A percentile compares a stretch with the other conserved stretches of the same genome.
Conservation (phyloP, 2,329 filamentous ascomycete genomes). For the Paraphoma sp. region DNA sequence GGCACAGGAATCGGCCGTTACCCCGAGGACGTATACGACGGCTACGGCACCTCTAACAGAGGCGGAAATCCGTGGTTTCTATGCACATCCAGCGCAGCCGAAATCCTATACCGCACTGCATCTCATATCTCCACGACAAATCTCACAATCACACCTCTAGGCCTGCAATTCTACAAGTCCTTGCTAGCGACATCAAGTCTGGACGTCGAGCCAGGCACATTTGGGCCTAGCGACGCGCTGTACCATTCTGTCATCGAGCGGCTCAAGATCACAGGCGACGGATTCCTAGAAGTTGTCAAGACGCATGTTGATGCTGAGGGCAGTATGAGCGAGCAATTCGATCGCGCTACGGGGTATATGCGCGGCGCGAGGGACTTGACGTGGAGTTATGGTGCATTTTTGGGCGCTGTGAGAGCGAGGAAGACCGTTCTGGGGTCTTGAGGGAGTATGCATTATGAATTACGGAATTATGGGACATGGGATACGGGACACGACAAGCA, state of each 20-base stretch:
- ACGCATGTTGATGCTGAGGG: conserved; percentile 48
- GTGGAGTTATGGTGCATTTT: conserved; percentile 54
- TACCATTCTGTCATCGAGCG: conserved; percentile 40
- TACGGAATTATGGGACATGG: not conserved
- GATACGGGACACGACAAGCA: conserved; percentile 4
- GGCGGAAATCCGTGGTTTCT: conserved; percentile 53
- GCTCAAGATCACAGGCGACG: conserved; percentile 46
- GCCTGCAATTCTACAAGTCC: conserved; percentile 46
- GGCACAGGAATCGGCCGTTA: conserved; percentile 52
- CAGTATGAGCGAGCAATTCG: conserved; percentile 54
- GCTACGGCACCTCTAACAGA: conserved; percentile 36
- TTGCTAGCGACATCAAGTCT: conserved; percentile 39
- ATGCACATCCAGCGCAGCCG: conserved; percentile 50
- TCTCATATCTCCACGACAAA: conserved; percentile 34
- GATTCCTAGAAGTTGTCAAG: conserved; percentile 51
- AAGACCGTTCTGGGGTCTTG: conserved; percentile 18
- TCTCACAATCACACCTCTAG: conserved; percentile 39
- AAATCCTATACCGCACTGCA: conserved; percentile 48
- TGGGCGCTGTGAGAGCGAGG: conserved; percentile 48
- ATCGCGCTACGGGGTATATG: conserved; percentile 48
- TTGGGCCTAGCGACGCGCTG: conserved; percentile 31
- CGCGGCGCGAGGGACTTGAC: conserved; percentile 52
- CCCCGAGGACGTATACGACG: conserved; percentile 52
- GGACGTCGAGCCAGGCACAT: conserved; percentile 28
- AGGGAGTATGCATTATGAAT: conserved; percentile 21